These are phyloP conservation scores for Verticillium klebahnii DNA, from an alignment of 2,329 filamentous ascomycete species.

Conservation along the genomic window DNA sequence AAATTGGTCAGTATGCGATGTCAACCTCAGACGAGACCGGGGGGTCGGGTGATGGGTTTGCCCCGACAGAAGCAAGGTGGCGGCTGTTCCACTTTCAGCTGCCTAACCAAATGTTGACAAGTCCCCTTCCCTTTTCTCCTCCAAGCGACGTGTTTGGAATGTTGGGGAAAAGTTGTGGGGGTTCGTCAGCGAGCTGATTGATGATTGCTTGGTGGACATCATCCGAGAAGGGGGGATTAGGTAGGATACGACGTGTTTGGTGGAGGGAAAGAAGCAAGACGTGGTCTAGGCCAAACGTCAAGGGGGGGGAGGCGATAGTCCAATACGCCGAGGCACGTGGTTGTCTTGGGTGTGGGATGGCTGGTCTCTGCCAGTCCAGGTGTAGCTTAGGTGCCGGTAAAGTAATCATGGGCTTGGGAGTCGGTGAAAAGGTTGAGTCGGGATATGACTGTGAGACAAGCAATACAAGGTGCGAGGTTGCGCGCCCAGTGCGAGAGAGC, in stretches of 20 bases:
- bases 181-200: background rate
- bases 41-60: background rate
- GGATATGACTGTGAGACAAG: background rate
- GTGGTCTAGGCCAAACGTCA: background rate
- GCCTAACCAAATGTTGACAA: background rate
- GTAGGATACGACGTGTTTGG: background rate
- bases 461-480: background rate
- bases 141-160: background rate
- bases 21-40: background rate
- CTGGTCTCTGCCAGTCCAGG: background rate
- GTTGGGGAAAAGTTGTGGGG: background rate
- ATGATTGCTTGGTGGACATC: background rate
- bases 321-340: background rate
- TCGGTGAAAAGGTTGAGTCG: background rate
- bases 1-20: background rate
- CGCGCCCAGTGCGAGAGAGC: background rate
- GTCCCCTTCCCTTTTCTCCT: background rate
- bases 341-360: background rate
- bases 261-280: background rate
- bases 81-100: background rate
- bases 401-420: background rate
- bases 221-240: background rate
- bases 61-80: background rate
- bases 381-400: background rate
- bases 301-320: background rate